Evolutionary conservation across 164 flowering plant genomes (phyloP).

Genomic region (Vitis rotundifolia): DNA sequence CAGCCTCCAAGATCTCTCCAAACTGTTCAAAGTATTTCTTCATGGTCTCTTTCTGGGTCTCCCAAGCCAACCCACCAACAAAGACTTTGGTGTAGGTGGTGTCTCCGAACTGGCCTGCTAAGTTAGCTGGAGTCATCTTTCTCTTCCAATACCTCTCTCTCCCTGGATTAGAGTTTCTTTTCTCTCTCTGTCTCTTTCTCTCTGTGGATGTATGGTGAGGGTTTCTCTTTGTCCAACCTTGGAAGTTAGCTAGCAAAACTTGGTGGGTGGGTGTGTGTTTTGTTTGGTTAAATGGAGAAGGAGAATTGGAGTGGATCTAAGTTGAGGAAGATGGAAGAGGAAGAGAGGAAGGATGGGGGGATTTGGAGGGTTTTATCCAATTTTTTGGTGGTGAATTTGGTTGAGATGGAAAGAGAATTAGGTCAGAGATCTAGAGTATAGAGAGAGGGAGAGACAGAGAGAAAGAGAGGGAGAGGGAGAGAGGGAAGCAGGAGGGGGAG

Average conservation of each 20-base stretch:
- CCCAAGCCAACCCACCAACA: conserved; percentile 98
- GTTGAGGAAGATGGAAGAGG: no score
- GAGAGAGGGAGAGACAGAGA: neutral
- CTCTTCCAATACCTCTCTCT: neutral
- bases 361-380: no score
- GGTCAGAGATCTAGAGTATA: conserved; percentile 15
- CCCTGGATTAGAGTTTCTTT: no score
- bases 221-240: no score
- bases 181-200: no score
- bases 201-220: no score
- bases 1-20: conserved; percentile 95
- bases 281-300: no score
- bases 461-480: conserved; percentile 6
- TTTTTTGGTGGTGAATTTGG: no score
- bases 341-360: conserved; percentile 22
- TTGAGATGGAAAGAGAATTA: conserved; percentile 11
- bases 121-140: conserved; percentile 49
- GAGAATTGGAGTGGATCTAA: no score
- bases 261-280: no score
- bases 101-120: conserved; percentile 73
- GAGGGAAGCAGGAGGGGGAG: neutral
- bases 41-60: conserved; percentile 90
- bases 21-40: conserved; percentile 88
- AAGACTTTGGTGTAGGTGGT: conserved; percentile 95
- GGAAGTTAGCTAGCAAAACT: no score